Evolutionary conservation across 805 yeast species (phyloP).

Genomic region (Kurtzmaniella cleridarum): DNA sequence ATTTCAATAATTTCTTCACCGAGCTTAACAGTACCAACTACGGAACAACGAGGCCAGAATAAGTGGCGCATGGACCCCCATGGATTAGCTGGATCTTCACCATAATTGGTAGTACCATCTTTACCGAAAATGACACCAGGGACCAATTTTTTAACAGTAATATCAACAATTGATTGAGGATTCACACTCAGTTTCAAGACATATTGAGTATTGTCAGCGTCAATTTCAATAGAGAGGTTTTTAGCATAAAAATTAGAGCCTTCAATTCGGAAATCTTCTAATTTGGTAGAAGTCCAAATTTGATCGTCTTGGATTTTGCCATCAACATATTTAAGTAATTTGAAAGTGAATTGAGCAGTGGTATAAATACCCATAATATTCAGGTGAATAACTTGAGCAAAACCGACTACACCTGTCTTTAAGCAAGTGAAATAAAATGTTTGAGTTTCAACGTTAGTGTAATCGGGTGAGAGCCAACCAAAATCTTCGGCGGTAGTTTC

Average conservation of each 20-base stretch:
- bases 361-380: slow-evolving; percentile 82
- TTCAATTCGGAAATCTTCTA: slow-evolving; percentile 68
- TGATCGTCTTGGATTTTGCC: slow-evolving; percentile 39
- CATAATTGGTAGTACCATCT: slow-evolving; percentile 82
- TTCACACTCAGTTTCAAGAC: slow-evolving; percentile 58
- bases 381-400: slow-evolving; percentile 93
- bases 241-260: slow-evolving; percentile 81
- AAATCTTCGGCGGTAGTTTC: slow-evolving; percentile 64
- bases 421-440: slow-evolving; percentile 78
- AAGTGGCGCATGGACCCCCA: slow-evolving; percentile 98
- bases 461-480: slow-evolving; percentile 65
- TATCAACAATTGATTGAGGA: slow-evolving; percentile 65
- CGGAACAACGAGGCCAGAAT: slow-evolving; percentile 90
- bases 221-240: slow-evolving; percentile 58
- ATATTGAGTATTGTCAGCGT: slow-evolving; percentile 45
- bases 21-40: slow-evolving; percentile 58
- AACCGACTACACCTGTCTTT: slow-evolving; percentile 64
- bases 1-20: slow-evolving; percentile 31
- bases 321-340: slow-evolving; percentile 53
- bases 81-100: slow-evolving; percentile 76
- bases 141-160: slow-evolving; percentile 53
- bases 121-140: slow-evolving; percentile 88
- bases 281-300: slow-evolving; percentile 88
- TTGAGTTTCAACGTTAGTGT: slow-evolving; percentile 93
- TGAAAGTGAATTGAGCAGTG: slow-evolving; percentile 91